These are phyloP conservation scores for Bonnemaisonia californica DNA, from an alignment of 31 red algal genomes.

Conservation along the genomic window DNA sequence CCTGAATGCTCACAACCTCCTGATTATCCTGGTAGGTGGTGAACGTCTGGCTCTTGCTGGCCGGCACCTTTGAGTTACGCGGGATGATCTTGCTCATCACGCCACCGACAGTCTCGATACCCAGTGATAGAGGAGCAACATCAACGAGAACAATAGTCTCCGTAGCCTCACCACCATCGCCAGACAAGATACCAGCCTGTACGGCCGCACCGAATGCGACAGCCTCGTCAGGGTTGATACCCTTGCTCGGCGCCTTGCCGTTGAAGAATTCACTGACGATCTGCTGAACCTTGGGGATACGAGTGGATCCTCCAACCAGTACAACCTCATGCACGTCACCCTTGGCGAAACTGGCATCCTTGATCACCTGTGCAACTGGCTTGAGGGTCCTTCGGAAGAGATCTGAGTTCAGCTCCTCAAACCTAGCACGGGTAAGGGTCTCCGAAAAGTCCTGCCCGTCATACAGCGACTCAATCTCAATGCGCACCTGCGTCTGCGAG, in stretches of 20 bases:
- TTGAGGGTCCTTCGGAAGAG: slow-evolving; percentile 95
- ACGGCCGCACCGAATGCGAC: slow-evolving; percentile 97
- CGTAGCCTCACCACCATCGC: slow-evolving; percentile 67
- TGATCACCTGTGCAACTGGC: slow-evolving; percentile 95
- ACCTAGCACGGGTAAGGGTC: slow-evolving; percentile 92
- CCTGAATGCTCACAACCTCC: slow-evolving; percentile 87
- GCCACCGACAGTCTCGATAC: slow-evolving; percentile 95
- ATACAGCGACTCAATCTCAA: slow-evolving; percentile 95
- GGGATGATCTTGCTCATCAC: slow-evolving; percentile 97
- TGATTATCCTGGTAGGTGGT: slow-evolving; percentile 94
- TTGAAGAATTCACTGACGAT: slow-evolving; percentile 93
- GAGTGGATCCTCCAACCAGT: slow-evolving; percentile 94
- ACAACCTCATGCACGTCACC: slow-evolving; percentile 97
- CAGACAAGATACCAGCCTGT: slow-evolving; percentile 93
- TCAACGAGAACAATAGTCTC: slow-evolving; percentile 91
- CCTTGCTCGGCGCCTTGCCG: slow-evolving; percentile 95
- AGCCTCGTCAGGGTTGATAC: slow-evolving; percentile 99
- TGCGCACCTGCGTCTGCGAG: slow-evolving; percentile 91
- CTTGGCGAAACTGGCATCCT: slow-evolving; percentile 92
- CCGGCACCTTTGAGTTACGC: slow-evolving; percentile 91
- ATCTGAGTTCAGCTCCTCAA: slow-evolving; percentile 97
- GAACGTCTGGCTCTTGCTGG: slow-evolving; percentile 92
- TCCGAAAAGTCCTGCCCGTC: slow-evolving; percentile 96
- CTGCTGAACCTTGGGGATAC: slow-evolving; percentile 99
- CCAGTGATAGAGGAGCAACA: slow-evolving; percentile 96